phyloP scores from a whole-genome alignment of 345 rosid genomes.

The Erucastrum elatum region DNA sequence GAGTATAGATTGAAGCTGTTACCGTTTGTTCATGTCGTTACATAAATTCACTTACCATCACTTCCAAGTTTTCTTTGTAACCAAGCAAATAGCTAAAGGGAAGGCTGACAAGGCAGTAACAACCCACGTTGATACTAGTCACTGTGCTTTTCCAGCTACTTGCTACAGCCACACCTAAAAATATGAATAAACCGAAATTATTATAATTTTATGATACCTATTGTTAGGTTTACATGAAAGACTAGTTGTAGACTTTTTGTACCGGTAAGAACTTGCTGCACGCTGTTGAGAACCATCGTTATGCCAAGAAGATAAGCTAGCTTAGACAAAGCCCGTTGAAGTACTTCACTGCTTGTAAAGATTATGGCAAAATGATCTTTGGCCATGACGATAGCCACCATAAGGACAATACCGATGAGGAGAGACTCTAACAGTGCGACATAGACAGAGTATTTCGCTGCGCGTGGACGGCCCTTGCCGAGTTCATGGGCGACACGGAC shows the following conservation, averaged over 20 bases:
- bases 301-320: neutral
- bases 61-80: neutral
- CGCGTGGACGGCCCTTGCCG: slow-evolving; percentile 1
- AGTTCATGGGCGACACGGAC: neutral
- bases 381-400: neutral
- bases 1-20: neutral
- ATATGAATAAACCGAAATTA: neutral
- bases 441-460: neutral
- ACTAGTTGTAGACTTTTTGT: neutral
- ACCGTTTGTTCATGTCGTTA: no score
- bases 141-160: no score
- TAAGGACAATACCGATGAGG: neutral
- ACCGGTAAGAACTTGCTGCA: neutral
- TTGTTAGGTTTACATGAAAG: neutral
- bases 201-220: neutral
- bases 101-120: neutral
- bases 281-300: neutral
- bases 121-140: neutral
- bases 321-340: neutral
- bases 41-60: neutral
- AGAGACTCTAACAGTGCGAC: neutral
- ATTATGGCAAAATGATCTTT: neutral
- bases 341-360: neutral
- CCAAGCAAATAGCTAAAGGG: neutral
- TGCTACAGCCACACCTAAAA: neutral